Percentiles rank a stretch among this genome's conserved stretches.
Evolutionary conservation across 2,329 filamentous ascomycete genomes (phyloP).

Genomic region (Daldinia sp.): DNA sequence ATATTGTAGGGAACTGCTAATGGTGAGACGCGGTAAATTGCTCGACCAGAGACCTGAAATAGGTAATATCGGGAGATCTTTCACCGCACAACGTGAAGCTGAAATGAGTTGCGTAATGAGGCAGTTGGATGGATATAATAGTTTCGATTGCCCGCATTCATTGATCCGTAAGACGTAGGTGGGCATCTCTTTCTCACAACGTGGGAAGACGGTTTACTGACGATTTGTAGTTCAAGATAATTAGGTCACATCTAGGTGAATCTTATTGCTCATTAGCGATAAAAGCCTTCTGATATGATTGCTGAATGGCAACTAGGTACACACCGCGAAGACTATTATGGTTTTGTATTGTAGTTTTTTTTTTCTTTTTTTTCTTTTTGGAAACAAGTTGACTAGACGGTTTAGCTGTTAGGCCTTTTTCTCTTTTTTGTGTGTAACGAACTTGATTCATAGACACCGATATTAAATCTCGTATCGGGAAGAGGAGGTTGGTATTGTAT

Average conservation of each 20-base stretch:
- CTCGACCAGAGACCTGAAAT: background rate
- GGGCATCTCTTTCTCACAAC: background rate
- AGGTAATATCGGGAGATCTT: background rate
- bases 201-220: background rate
- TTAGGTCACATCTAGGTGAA: too few relatives aligned
- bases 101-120: background rate
- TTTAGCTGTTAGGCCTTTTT: background rate
- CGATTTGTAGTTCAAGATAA: too few relatives aligned
- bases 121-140: background rate
- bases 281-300: too few relatives aligned
- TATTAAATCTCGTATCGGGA: background rate
- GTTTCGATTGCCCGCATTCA: background rate
- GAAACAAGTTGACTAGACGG: too few relatives aligned
- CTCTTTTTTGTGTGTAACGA: background rate
- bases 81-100: background rate
- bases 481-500: background rate
- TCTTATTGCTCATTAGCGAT: too few relatives aligned
- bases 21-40: background rate
- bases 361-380: too few relatives aligned
- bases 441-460: background rate
- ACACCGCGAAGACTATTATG: too few relatives aligned
- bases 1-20: background rate
- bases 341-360: too few relatives aligned
- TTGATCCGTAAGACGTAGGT: background rate
- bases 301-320: too few relatives aligned